Evolutionary conservation across 1,284 basidiomycete species (phyloP).

Genomic region (Acaromyces ingoldii): DNA sequence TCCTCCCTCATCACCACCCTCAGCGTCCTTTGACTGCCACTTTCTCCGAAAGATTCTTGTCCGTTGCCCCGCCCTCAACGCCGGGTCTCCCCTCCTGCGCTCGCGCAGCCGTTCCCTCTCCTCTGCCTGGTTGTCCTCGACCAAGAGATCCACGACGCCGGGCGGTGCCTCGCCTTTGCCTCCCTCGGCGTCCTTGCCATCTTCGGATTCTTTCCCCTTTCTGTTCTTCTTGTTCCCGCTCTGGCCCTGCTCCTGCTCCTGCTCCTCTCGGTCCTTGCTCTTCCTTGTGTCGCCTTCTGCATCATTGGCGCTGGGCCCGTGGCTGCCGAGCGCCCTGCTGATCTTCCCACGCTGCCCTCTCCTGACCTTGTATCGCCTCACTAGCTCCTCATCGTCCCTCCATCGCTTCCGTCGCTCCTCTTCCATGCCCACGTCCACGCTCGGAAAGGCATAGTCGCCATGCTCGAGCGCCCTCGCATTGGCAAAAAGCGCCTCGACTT

Average conservation of each 20-base stretch:
- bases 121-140: conserved; percentile 37
- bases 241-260: background rate
- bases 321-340: background rate
- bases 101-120: conserved; percentile 33
- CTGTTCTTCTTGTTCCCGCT: too few relatives aligned
- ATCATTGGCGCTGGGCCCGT: too few relatives aligned
- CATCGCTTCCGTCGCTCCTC: conserved; percentile 20
- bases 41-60: conserved; percentile 34
- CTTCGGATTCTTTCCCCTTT: conserved; percentile 1
- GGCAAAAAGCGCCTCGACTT: conserved; percentile 65
- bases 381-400: conserved; percentile 29
- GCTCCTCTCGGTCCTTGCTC: background rate
- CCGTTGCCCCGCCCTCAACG: conserved; percentile 26
- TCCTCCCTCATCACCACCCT: too few relatives aligned
- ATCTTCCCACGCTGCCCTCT: background rate
- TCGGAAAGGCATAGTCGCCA: conserved; percentile 87
- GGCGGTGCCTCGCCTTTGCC: background rate
- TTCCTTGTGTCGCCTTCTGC: conserved; percentile 18
- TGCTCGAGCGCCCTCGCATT: conserved; percentile 71
- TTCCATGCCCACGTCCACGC: conserved; percentile 77
- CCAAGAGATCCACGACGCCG: conserved; percentile 33
- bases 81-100: conserved; percentile 34
- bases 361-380: conserved; percentile 17
- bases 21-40: too few relatives aligned
- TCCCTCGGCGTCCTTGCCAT: conserved; percentile 13